Base-by-base conservation (phyloP, 495 filamentous ascomycete species). In the Trichodelitschia bisporula region DNA sequence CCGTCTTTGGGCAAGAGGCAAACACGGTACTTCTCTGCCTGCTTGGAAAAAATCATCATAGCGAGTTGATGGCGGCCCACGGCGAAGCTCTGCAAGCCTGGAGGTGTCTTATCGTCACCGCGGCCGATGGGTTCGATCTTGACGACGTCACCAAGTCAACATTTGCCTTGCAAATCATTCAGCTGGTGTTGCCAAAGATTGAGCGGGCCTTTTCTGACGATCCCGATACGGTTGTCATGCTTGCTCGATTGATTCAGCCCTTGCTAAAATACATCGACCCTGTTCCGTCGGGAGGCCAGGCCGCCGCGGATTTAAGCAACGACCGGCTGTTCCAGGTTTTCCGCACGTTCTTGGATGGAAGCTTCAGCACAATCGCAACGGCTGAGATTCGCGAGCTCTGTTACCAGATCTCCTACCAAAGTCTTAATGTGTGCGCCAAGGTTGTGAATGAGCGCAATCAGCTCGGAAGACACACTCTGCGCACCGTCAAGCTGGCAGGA, bases 301-400 rank as follows among this genome's bases (percentile, higher is more conserved):
- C 21, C 21, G 21, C 21, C 21, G 21, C 21, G 41, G 80, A 84
- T 44, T 49, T 83, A 26, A 70, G 79, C 19, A 73, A 79, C 42
- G 89, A 95, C 45, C 75, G 83, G 43, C 63, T 93, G 6, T 80
- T 76, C 40, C 73, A 92, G 40, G 62, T 93, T 12, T 93, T 99
- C 57, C 74, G 89, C 30, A 54, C 78, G 17, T 76, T 72, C 30
- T 55, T 90, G 14, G 61, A 64, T 36, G 74, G 77, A 6, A 72
- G 89, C 32, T 62, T 66, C 33, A 64, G 72, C 33, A 70, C 77
- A 32, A 59, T 64, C 5, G 62, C 66, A n/a, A 70, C 65, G 40
- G 51, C 72, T 18, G 53, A 64, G 32, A 53, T 99, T 15, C 66
- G 86, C 10, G 69, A 89, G 30, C 58, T 72, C 17, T 75, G 84